Evolutionary conservation across 768 basidiomycete genomes (phyloP), one percentile per base, ranked within the genome.

Genomic region (Macrolepiota fuliginosa): DNA sequence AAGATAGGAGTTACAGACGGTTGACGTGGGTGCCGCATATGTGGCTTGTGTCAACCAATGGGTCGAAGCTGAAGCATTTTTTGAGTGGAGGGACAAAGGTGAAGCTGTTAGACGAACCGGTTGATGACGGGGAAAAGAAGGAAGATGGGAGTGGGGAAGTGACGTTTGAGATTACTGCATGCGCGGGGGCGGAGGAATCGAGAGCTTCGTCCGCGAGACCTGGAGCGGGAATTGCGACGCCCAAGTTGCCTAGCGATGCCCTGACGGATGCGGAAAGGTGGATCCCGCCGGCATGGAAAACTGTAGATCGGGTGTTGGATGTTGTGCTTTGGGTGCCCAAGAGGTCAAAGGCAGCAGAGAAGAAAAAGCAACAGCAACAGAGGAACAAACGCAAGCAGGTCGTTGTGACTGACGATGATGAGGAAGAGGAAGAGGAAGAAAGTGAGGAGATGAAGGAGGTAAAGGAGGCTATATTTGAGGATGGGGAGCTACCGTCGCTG

Each of bases 1-100:
- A 73, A 9, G 86, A 81, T 42, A 77, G 89, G 49, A 92, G 94
- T 65, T 98, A 91, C 72, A 79, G 90, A 56, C 84, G 89, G 46
- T 76, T 84, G 11, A 82, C 90, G 71, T 98, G 95, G 95, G 94
- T 97, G 1, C 90, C 94, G 32, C 95, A 98, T 67, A 87, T 90
- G 79, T 98, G 94, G 94, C 78, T 97, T 1, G 77, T 87, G 32
- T 83, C 89, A 10, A 87, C 83, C n/a, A 78, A 84, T 55, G 70
- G 74, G n/a, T 69, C 72, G 11, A 92, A 88, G 69, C 75, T 97
- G 62, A 90, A 88, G 65, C 83, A 91, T 70, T 98, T 96, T 74
- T 76, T 96, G 40, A 65, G 71, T 9, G 77, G 80, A 13, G 93
- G 94, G 3, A 76, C 90, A 0, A 87, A 83, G 68, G 82, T 94